Conservation (phyloP, 768 basidiomycete genomes). For the Inosperma sp. region DNA sequence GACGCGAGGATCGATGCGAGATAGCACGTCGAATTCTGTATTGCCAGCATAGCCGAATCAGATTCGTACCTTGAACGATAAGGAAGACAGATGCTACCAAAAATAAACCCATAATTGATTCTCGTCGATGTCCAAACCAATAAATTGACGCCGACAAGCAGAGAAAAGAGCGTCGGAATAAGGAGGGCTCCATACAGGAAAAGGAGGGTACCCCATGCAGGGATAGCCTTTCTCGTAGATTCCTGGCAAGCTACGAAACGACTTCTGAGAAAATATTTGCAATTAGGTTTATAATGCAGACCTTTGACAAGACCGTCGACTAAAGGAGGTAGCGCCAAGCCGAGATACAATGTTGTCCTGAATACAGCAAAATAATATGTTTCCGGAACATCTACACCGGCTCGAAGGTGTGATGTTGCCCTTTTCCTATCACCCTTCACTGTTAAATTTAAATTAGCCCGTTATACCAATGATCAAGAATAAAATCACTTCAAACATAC, state of each 20-base stretch:
- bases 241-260: too few relatives aligned
- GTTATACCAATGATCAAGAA: too few relatives aligned
- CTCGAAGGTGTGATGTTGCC: slow-evolving; percentile 8
- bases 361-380: slow-evolving; percentile 12
- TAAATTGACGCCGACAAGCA: slow-evolving; percentile 79
- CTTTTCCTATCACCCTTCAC: slow-evolving; percentile 11
- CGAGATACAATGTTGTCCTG: slow-evolving; percentile 10
- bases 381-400: not conserved
- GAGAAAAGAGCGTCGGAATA: slow-evolving; percentile 68
- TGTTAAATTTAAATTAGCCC: too few relatives aligned
- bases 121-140: slow-evolving; percentile 67
- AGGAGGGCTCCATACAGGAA: slow-evolving; percentile 73
- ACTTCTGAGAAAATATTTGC: too few relatives aligned
- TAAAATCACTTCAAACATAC: slow-evolving; percentile 49
- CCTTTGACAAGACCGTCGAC: slow-evolving; percentile 59
- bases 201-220: too few relatives aligned
- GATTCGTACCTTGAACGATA: too few relatives aligned
- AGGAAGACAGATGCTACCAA: slow-evolving; percentile 51
- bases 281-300: too few relatives aligned
- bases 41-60: too few relatives aligned
- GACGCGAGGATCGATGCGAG: slow-evolving; percentile 71
- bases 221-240: too few relatives aligned
- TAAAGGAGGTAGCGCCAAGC: slow-evolving; percentile 25
- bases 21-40: slow-evolving; percentile 63
- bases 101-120: slow-evolving; percentile 94